Evolutionary conservation across 805 yeast genomes (phyloP).

Genomic region (Cyberlindnera mycetangii): DNA sequence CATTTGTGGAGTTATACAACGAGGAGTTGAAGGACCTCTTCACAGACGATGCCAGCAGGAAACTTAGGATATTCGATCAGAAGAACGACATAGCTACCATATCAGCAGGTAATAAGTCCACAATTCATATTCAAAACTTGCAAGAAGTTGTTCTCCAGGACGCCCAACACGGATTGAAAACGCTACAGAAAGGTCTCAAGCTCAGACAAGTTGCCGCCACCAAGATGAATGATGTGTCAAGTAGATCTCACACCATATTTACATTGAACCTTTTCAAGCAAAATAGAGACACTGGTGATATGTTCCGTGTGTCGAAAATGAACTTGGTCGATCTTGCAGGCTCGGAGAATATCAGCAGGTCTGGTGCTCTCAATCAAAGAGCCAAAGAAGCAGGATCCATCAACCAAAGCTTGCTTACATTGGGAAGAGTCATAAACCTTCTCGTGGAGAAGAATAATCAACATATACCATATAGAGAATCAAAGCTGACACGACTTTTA

Average conservation of each 20-base stretch:
- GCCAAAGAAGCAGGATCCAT: slow-evolving; percentile 94
- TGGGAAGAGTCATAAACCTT: slow-evolving; percentile 85
- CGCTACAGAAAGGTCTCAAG: slow-evolving; percentile 54
- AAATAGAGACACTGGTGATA: slow-evolving; percentile 39
- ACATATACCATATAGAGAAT: slow-evolving; percentile 85
- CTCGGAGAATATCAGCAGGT: slow-evolving; percentile 81
- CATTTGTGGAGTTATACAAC: slow-evolving; percentile 83
- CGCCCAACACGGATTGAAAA: slow-evolving; percentile 53
- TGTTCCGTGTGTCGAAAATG: slow-evolving; percentile 61
- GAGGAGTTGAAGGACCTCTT: slow-evolving; percentile 80
- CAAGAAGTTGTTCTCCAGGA: slow-evolving; percentile 56
- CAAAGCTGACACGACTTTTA: slow-evolving; percentile 68
- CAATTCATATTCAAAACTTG: slow-evolving; percentile 58
- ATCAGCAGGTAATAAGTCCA: slow-evolving; percentile 17
- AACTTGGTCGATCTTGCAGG: slow-evolving; percentile 95
- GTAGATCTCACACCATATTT: slow-evolving; percentile 77
- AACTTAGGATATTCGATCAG: slow-evolving; percentile 50
- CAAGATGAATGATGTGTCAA: slow-evolving; percentile 67
- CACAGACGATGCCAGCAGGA: slow-evolving; percentile 40
- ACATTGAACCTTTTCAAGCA: slow-evolving; percentile 57
- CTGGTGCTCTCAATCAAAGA: slow-evolving; percentile 83
- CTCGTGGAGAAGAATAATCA: slow-evolving; percentile 55
- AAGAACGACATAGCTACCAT: slow-evolving; percentile 10
- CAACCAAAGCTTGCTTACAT: slow-evolving; percentile 80
- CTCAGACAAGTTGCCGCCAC: slow-evolving; percentile 69